phyloP scores from a whole-genome alignment of 2,329 filamentous ascomycete genomes.

The Clonostachys rhizophaga region DNA sequence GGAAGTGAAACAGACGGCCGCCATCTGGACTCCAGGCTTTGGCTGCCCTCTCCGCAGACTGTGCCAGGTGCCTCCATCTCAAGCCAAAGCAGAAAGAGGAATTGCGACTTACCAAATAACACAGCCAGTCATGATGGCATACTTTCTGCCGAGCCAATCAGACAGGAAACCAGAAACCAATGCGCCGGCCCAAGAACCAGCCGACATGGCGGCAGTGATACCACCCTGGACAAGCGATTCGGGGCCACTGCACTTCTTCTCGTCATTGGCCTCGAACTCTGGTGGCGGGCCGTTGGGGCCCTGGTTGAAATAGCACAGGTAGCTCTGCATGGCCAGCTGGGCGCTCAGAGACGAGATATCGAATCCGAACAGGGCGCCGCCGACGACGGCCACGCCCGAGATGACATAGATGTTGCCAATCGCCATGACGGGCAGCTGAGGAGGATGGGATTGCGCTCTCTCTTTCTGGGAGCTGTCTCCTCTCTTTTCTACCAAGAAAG shows the following conservation, averaged over 20 bases:
- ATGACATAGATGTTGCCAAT: constrained; percentile 28
- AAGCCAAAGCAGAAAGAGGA: background rate
- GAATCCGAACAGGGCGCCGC: constrained; percentile 44
- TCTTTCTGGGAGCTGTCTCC: no score
- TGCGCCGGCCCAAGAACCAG: constrained; percentile 45
- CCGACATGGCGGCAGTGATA: constrained; percentile 46
- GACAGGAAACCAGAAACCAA: constrained; percentile 41
- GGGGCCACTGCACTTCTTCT: constrained; percentile 21
- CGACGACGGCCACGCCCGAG: constrained; percentile 26
- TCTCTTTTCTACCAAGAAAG: no score
- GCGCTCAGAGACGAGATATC: constrained; percentile 55
- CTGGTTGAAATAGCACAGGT: constrained; percentile 31
- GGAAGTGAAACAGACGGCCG: background rate
- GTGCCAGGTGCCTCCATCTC: background rate
- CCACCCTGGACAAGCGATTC: constrained; percentile 40
- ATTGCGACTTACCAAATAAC: constrained; percentile 39
- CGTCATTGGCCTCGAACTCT: constrained; percentile 10
- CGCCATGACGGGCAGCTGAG: constrained; percentile 8
- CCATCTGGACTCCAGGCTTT: background rate
- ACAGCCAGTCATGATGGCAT: constrained; percentile 43
- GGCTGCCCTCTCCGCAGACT: background rate
- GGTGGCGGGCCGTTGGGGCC: constrained; percentile 20
- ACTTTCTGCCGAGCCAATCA: constrained; percentile 43
- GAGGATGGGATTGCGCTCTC: no score
- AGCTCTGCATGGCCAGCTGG: constrained; percentile 24